Evolutionary conservation across 2,329 filamentous ascomycete species (phyloP), one percentile per base, ranked within the genome.

Genomic region (Botrytis deweyae): DNA sequence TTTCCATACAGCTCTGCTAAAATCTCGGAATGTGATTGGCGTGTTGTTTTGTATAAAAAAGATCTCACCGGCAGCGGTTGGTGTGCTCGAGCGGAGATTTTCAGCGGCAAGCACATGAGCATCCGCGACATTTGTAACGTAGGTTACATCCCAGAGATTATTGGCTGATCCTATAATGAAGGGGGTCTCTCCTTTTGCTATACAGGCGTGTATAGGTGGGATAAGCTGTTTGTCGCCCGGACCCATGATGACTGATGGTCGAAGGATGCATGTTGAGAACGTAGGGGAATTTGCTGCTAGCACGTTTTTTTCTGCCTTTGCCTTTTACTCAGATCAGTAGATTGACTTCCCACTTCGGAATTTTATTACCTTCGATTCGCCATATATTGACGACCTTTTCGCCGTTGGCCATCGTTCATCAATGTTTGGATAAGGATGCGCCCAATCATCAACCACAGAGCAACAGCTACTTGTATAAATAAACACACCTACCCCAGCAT

Each of bases 401-500:
- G 59, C 55, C 1, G 42, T 63, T 7, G 59, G 69, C 58, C 69
- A 71, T 52, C 33, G 29, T 33, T 71, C 69, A 52, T 71, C 69
- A 25, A 71, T 52, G 9, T 71, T 71, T 29, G 69, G 42, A 64
- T 63, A 71, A 3, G 55, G 42, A 63, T 63, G 40, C 20, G 20
- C 49, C 69, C 69, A 64, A 63, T 71, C 52, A 64, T 71, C 69
- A n/a, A 64, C 38, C 40, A 63, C 69, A 25, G 20, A 71, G 49
- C 69, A 71, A 64, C 69, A 71, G n/a, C 59, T 71, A 63, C 59
- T 71, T 49, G 58, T 71, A 29, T 71, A 71, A 5, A 71, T 42
- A 38, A 71, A 71, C 5, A 12, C 69, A 20, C 14, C 38, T 38
- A 64, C 20, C 22, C 69, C 69, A 20, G 59, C 44, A n/a, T 63